Evolutionary conservation across 495 filamentous ascomycete species (phyloP), one percentile per base, ranked within the genome.

Genomic region (Choiromyces venosus): DNA sequence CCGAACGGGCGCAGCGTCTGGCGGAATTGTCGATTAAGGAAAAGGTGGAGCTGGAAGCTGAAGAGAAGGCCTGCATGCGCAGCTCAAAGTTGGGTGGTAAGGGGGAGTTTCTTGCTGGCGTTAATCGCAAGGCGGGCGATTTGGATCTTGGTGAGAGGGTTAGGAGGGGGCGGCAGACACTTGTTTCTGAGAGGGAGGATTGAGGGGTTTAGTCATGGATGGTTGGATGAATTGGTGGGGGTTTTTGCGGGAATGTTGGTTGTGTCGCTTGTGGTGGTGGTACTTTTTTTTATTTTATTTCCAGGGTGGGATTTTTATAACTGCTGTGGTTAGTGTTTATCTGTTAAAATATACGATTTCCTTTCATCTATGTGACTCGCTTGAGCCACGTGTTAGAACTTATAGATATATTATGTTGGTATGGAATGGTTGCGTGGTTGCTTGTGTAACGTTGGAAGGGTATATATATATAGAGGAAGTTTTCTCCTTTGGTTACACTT

Each of bases 1-100:
- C 85, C 46, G 89, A 91, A 67, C 91, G 95, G 29, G 88, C 88
- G 66, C 86, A 87, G 64, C 88, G 93, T 37, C 84, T 97, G 33
- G 87, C 88, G 1, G 87, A 89, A 6, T 85, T 95, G 52, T 87
- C 86, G 39, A 87, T 87, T 52, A 85, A 85, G 70, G 93, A 96
- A 73, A 84, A 89, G 66, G 82, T 84, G 25, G 87, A 88, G 74
- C 83, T 84, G 40, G 89, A 91, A 78, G 86, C 85, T 1, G 92
- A 96, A 66, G 87, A 90, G 38, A 83, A 79, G 66, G 86, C 84
- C 39, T 84, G 90, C 56, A 83, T 86, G 74, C 83, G 84, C 33
- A 87, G 86, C 61, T 84, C 85, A 64, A 88, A 87, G 78, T 86
- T 85, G 75, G 88, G 87, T 38, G 89, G 87, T n/a, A 88, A 87